Percentiles rank a stretch among this genome's conserved stretches.
Evolutionary conservation across 768 basidiomycete genomes (phyloP).

Genomic region (Xanthoconium stramineum): DNA sequence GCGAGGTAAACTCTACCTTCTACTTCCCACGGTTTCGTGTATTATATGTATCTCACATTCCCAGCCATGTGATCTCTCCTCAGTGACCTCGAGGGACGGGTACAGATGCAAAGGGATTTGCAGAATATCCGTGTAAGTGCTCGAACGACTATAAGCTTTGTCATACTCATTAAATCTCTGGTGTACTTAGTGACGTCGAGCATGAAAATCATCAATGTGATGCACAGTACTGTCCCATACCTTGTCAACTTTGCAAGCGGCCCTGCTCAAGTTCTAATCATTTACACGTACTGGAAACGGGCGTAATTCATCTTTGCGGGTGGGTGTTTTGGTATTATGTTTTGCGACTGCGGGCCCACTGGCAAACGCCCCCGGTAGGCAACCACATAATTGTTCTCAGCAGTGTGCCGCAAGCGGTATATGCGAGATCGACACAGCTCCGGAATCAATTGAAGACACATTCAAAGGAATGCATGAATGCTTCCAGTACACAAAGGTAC

Average conservation of each 20-base stretch:
- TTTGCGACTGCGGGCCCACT: conserved; percentile 9
- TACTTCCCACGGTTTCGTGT: not conserved
- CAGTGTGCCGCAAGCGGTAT: conserved; percentile 47
- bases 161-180: not conserved
- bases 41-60: not conserved
- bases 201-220: conserved; percentile 52
- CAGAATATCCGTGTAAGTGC: conserved; percentile 37
- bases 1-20: conserved; percentile 37
- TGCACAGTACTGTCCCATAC: conserved; percentile 47
- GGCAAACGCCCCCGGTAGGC: conserved; percentile 6
- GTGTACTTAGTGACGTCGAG: conserved; percentile 37
- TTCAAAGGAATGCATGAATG: conserved; percentile 58
- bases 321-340: conserved; percentile 20
- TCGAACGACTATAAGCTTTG: not conserved
- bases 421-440: conserved; percentile 55
- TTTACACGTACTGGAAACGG: conserved; percentile 46
- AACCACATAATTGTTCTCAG: conserved; percentile 49
- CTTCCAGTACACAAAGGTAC: conserved; percentile 62
- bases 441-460: conserved; percentile 56
- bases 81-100: conserved; percentile 25
- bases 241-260: conserved; percentile 54
- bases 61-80: conserved; percentile 42
- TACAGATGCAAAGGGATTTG: conserved; percentile 44
- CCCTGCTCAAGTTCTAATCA: conserved; percentile 46
- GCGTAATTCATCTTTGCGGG: conserved; percentile 57